Conservation (phyloP, 805 yeast genomes). For the Barnettozyma siamensis region DNA sequence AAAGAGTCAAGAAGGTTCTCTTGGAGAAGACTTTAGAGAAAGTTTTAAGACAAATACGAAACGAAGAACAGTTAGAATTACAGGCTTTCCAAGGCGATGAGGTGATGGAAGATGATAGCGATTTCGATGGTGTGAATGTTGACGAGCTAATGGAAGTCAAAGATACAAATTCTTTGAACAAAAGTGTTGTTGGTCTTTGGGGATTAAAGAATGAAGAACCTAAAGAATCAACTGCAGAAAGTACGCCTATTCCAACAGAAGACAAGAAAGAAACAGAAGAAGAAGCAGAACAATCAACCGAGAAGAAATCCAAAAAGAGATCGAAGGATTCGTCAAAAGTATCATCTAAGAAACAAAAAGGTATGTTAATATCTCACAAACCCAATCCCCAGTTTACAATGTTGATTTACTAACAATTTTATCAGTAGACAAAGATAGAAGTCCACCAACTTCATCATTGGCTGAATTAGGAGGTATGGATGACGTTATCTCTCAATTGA, state of each 20-base stretch:
- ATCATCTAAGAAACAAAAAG: constrained; percentile 35
- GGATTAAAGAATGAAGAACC: constrained; percentile 26
- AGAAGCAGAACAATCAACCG: constrained; percentile 17
- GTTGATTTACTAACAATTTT: constrained; percentile 22
- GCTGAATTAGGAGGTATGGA: constrained; percentile 87
- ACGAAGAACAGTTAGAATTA: constrained; percentile 55
- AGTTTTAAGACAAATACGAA: constrained; percentile 47
- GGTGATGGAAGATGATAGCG: constrained; percentile 31
- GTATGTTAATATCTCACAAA: constrained; percentile 12
- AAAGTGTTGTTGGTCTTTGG: constrained; percentile 73
- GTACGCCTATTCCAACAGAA: constrained; percentile 9
- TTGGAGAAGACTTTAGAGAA: constrained; percentile 61
- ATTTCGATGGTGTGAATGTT: constrained; percentile 29
- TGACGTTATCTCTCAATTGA: constrained; percentile 72
- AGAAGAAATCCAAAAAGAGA: constrained; percentile 44
- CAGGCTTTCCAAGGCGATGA: constrained; percentile 22
- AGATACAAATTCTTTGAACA: constrained; percentile 68
- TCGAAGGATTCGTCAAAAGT: constrained; percentile 35
- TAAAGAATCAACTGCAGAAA: constrained; percentile 2
- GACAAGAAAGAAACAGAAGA: constrained; percentile 11
- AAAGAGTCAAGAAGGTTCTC: constrained; percentile 59
- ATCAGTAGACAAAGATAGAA: constrained; percentile 45
- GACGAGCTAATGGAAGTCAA: constrained; percentile 57
- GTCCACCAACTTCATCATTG: constrained; percentile 64
- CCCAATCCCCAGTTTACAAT: too few relatives aligned